phyloP scores from a whole-genome alignment of 164 flowering plant genomes.

The Cinnamomum micranthum region DNA sequence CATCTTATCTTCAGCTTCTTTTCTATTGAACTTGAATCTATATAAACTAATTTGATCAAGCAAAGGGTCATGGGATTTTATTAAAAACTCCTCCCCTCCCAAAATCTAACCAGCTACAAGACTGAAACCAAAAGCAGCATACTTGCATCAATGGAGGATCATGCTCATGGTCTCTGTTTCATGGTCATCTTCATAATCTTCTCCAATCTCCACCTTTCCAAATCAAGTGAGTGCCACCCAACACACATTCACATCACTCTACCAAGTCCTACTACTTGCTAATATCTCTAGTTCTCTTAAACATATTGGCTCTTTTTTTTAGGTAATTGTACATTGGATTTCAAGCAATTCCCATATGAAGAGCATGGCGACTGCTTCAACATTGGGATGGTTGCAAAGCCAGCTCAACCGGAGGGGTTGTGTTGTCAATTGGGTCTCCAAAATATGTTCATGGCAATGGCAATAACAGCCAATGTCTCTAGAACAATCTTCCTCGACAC shows the following conservation, averaged over 20 bases:
- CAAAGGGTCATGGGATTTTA: too few relatives aligned
- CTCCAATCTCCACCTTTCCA: constrained; percentile 2
- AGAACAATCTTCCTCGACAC: constrained; percentile 17
- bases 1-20: too few relatives aligned
- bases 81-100: background rate
- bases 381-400: background rate
- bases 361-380: constrained; percentile 12
- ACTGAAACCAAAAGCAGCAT: background rate
- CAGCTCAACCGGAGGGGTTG: background rate
- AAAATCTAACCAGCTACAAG: background rate
- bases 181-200: constrained; percentile 12
- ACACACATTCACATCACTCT: too few relatives aligned
- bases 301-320: background rate
- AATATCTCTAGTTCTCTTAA: background rate
- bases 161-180: background rate
- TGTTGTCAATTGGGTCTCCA: constrained; percentile 18
- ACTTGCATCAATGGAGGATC: constrained; percentile 9
- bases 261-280: background rate
- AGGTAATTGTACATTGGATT: constrained; percentile 20
- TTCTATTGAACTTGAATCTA: too few relatives aligned
- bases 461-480: constrained; percentile 13
- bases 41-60: too few relatives aligned
- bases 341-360: constrained; percentile 22
- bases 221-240: constrained; percentile 7
- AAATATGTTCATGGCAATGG: constrained; percentile 18